Base-by-base conservation (phyloP, 2,329 filamentous ascomycete species). In the Xylaria sp. region DNA sequence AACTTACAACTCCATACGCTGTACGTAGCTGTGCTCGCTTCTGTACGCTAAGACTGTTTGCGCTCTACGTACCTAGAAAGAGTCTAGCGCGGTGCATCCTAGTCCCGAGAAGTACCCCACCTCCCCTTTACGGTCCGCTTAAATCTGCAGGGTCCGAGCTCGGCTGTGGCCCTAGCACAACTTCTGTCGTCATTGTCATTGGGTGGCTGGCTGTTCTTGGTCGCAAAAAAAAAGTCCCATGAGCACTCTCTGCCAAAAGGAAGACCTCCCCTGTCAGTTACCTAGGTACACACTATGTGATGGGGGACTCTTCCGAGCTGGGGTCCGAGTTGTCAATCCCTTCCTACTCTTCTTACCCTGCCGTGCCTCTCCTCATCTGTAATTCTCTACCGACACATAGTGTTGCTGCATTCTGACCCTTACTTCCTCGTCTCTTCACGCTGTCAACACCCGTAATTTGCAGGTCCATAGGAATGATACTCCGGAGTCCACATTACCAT, bases 391-490 rank as follows among this genome's bases (percentile, higher is more conserved):
- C 46, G 28, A 61, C 61, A 64, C 50, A 57, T 48, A 63, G 51
- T 32, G n/a, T 23, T 51, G 7, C 41, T 64, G 63, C 52, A 39
- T 39, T 20, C 59, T 41, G 39, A 34, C 41, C 8, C 32, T 52
- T 20, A 59, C 41, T 58, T 61, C 28, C 18, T 51, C 20, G 25
- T 37, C 20, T 55, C 34, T 18, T 10, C 34, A n/a, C 41, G 54
- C 48, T 23, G 4, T 32, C 41, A 23, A 54, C 34, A 20, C 52
- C 25, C 8, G 20, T 64, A 61, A 56, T 68, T 44, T 63, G 9
- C 54, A 65, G 57, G 64, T 66, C 18, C 23, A n/a, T 51, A 70
- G 75, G 73, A 73, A 76, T 77, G 75, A 73, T 70, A 68, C 59
- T 65, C 58, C 61, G 37, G 57, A 68, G 52, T 65, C 54, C 66